Conservation (phyloP, 164 flowering plant species). For the Aristolochia californica region DNA sequence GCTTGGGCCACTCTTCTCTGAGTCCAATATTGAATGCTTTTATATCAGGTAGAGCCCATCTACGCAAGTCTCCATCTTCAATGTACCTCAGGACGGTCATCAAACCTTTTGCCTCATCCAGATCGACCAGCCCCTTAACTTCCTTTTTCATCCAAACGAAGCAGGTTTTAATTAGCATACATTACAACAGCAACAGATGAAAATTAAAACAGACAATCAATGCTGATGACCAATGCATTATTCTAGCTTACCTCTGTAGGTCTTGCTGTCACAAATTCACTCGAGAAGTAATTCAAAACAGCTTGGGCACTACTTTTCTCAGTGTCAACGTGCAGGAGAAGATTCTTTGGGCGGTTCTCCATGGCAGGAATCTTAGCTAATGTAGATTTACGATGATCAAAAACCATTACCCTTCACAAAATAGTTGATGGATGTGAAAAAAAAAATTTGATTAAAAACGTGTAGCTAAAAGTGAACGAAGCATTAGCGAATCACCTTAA, state of each 20-base stretch:
- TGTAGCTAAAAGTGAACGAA: not conserved
- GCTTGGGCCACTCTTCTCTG: constrained; percentile 41
- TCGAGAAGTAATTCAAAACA: constrained; percentile 61
- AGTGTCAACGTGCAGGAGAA: constrained; percentile 35
- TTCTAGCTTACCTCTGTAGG: constrained; percentile 25
- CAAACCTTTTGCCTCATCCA: constrained; percentile 33
- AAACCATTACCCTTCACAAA: constrained; percentile 43
- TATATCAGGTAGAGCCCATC: constrained; percentile 47
- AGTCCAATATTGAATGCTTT: constrained; percentile 57
- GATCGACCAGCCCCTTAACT: constrained; percentile 23
- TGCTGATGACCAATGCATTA: no score
- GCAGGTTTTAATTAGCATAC: not conserved
- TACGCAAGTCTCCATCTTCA: constrained; percentile 72
- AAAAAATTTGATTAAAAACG: not conserved
- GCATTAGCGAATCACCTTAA: not conserved
- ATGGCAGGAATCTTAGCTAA: constrained; percentile 17
- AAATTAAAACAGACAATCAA: not conserved
- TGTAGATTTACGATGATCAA: constrained; percentile 67
- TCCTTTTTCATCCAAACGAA: constrained; percentile 22
- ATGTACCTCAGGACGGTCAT: constrained; percentile 49
- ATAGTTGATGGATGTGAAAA: not conserved
- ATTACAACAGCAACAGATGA: not conserved
- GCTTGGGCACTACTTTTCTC: constrained; percentile 74
- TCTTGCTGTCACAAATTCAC: constrained; percentile 22
- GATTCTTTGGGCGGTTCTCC: constrained; percentile 26